These are phyloP conservation scores for Diplodia sapinea DNA, from an alignment of 2,329 filamentous ascomycete genomes.

Conservation along the genomic window DNA sequence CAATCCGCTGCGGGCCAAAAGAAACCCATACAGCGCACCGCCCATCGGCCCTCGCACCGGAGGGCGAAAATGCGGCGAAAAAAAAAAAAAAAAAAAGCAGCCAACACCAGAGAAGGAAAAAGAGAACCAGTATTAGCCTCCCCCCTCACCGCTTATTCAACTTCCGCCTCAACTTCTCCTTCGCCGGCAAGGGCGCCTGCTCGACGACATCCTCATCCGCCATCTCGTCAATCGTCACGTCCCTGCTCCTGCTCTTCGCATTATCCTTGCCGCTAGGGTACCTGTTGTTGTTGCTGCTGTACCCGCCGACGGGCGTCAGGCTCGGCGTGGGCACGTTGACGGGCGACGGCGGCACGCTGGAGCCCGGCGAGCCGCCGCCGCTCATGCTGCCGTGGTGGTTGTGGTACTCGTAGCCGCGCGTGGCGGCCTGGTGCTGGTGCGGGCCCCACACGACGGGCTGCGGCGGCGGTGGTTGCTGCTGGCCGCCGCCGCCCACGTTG, in stretches of 20 bases:
- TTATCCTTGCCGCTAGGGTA: neutral
- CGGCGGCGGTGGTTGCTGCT: slow-evolving; percentile 9
- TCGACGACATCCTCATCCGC: slow-evolving; percentile 21
- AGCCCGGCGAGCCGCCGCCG: neutral
- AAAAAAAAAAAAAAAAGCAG: neutral
- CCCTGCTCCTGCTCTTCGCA: slow-evolving; percentile 6
- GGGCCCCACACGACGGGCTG: slow-evolving; percentile 35
- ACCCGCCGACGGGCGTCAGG: slow-evolving; percentile 8
- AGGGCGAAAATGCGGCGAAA: neutral
- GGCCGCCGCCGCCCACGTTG: slow-evolving; percentile 17
- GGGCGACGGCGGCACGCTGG: slow-evolving; percentile 7
- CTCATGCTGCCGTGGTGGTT: neutral
- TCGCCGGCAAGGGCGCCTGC: neutral
- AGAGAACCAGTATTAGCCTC: neutral
- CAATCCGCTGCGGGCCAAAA: neutral
- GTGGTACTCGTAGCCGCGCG: slow-evolving; percentile 31
- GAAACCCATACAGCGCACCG: neutral
- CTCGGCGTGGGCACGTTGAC: slow-evolving; percentile 17
- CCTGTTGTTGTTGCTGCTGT: neutral
- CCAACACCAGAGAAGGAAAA: neutral
- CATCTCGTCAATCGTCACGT: slow-evolving; percentile 15
- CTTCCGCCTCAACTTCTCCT: slow-evolving; percentile 7
- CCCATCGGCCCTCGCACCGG: neutral
- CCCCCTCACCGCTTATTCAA: slow-evolving; percentile 16
- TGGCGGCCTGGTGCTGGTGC: slow-evolving; percentile 34